Conservation (phyloP, 2,329 filamentous ascomycete genomes). For the Neofusicoccum sp. region DNA sequence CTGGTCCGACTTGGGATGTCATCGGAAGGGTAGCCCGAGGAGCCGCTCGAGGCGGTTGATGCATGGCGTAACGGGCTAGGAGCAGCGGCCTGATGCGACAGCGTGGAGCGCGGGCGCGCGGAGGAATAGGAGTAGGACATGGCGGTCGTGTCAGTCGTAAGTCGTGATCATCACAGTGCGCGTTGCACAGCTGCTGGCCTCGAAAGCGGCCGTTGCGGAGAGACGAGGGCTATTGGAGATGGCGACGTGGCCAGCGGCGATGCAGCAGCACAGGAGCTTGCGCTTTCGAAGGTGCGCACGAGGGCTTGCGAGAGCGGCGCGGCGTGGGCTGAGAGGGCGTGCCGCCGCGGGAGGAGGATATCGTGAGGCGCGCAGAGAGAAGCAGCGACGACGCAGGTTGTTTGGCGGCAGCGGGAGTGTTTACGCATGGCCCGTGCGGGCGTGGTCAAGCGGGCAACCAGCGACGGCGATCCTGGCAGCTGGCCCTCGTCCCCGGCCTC, state of each 20-base stretch:
- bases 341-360: not conserved
- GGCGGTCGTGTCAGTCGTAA: conserved; percentile 22
- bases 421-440: conserved; percentile 13
- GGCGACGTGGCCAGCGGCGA: not conserved
- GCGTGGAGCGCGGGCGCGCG: conserved; percentile 37
- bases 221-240: not conserved
- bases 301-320: not conserved
- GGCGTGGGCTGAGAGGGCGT: not conserved
- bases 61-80: conserved; percentile 60
- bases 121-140: conserved; percentile 41
- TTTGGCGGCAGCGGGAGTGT: conserved; percentile 9
- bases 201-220: conserved; percentile 3
- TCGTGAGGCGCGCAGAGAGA: conserved; percentile 5
- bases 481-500: not conserved
- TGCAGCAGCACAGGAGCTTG: not conserved
- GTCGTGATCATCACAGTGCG: conserved; percentile 21
- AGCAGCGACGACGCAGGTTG: conserved; percentile 1
- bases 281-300: not conserved
- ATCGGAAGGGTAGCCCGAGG: conserved; percentile 44
- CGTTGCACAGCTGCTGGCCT: conserved; percentile 11
- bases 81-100: conserved; percentile 42
- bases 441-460: conserved; percentile 10
- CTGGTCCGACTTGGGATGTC: conserved; percentile 62
- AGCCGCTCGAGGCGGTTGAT: conserved; percentile 72
- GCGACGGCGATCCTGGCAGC: not conserved